A percentile compares a stretch with the other conserved stretches of the same genome.
These are phyloP conservation scores for Colletotrichum somersetense DNA, from an alignment of 2,329 filamentous ascomycete genomes.

Conservation along the genomic window DNA sequence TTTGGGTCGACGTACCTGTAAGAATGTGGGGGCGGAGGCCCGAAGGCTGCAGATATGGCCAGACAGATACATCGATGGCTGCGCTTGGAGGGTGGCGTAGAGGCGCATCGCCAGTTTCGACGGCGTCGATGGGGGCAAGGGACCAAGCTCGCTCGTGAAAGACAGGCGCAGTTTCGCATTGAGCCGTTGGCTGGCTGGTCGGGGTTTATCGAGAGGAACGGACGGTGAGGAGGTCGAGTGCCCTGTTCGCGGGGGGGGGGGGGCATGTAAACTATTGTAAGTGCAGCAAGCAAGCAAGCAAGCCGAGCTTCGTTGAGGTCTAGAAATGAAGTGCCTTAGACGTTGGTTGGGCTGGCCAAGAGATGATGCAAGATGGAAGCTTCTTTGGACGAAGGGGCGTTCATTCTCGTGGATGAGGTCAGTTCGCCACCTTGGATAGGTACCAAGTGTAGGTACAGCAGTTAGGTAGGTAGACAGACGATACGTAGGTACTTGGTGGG, in stretches of 20 bases:
- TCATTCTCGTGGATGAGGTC: background rate
- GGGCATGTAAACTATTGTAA: background rate
- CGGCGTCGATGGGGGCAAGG: background rate
- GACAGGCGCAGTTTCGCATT: background rate
- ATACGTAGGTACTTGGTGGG: too few species aligned
- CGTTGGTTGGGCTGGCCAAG: background rate
- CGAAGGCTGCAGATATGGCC: slow-evolving; percentile 39
- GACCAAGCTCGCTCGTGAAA: slow-evolving; percentile 3
- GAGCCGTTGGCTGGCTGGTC: background rate
- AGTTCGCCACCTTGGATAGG: background rate
- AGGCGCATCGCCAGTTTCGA: slow-evolving; percentile 35
- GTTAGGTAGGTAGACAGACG: too few species aligned
- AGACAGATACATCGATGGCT: slow-evolving; percentile 6
- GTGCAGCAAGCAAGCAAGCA: background rate
- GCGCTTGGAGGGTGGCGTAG: slow-evolving; percentile 17
- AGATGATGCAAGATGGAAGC: slow-evolving; percentile 6
- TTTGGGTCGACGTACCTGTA: background rate
- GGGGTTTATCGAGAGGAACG: background rate
- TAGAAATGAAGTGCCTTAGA: slow-evolving; percentile 1
- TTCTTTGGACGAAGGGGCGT: slow-evolving; percentile 5
- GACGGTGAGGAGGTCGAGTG: background rate
- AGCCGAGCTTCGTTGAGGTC: background rate
- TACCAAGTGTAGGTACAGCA: too few species aligned
- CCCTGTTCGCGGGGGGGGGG: background rate
- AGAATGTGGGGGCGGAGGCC: slow-evolving; percentile 21